Base-by-base conservation (phyloP, 495 filamentous ascomycete genomes). In the Hyaloscypha bicolor region DNA sequence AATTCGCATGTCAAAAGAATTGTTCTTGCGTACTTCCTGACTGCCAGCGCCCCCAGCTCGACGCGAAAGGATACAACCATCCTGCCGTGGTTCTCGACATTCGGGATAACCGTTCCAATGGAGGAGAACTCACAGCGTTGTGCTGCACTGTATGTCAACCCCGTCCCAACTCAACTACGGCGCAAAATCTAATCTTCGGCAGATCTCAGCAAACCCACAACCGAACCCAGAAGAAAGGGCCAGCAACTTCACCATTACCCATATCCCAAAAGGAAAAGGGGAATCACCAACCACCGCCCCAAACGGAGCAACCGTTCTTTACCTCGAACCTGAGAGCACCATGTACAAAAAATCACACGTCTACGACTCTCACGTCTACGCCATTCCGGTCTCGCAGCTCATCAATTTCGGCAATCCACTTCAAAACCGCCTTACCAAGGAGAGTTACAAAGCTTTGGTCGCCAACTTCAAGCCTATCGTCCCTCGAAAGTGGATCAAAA, bases 141-240 rank as follows among this genome's bases (percentile, higher is more conserved):
- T 53, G 51, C 51, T 53, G 51, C 22, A 53, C 19, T 53, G 51
- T 53, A 53, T 11, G 51, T 53, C 22, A 53, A 11, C 6, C 51
- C 51, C 19, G 16, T 16, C 22, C 19, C 19, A 6, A 11, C 6
- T 6, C 22, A 21, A 11, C 6, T 29, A 25, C 6, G 9, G 21
- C 29, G 6, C 53, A 29, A 29, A 29, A 30, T n/a, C 9, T 11
- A 4, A 56, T 56, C 21, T 14, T 48, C 42, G 42, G 51, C 51
- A 53, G 51, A 53, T 53, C 19, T 53, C 51, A n/a, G 16, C 9
- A 53, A 53, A 53, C 51, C 16, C 51, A 53, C 9, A 53, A 53
- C 51, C 51, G 6, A 25, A 12, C 51, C 9, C 51, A 6, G 1
- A n/a, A 11, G 51, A 53, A 25, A 6, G 1, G 6, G 16, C 51